phyloP scores from a whole-genome alignment of 78 protist species.

The Capsaspora owczarzaki region DNA sequence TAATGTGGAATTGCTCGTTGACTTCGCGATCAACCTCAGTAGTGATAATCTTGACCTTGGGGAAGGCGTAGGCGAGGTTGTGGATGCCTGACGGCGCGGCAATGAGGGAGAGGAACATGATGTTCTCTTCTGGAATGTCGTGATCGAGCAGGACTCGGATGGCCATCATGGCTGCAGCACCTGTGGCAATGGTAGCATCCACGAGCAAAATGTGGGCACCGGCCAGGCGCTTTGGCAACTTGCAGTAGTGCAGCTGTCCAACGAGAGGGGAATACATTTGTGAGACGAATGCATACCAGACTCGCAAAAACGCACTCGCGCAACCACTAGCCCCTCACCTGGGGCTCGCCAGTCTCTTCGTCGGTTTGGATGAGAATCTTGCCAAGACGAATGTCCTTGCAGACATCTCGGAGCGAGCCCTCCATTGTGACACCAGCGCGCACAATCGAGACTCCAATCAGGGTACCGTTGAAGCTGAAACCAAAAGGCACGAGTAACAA shows the following conservation, averaged over 20 bases:
- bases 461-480: not conserved
- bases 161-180: slow-evolving; percentile 27
- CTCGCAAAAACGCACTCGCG: not conserved
- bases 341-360: slow-evolving; percentile 25
- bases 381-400: slow-evolving; percentile 35
- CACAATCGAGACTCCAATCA: slow-evolving; percentile 43
- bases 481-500: too few relatives aligned
- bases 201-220: slow-evolving; percentile 3
- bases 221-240: slow-evolving; percentile 8
- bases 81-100: slow-evolving; percentile 8
- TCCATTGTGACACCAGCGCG: slow-evolving; percentile 63
- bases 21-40: not conserved
- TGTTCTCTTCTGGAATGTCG: slow-evolving; percentile 24
- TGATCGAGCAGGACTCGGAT: slow-evolving; percentile 33
- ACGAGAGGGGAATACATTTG: not conserved
- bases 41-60: slow-evolving; percentile 10
- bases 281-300: not conserved
- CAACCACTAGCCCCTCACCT: not conserved
- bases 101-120: not conserved
- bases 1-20: slow-evolving; percentile 4
- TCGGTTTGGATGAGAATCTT: slow-evolving; percentile 56
- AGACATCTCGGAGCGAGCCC: slow-evolving; percentile 13
- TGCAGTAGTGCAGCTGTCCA: slow-evolving; percentile 10
- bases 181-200: slow-evolving; percentile 24
- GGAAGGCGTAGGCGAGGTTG: slow-evolving; percentile 23